A percentile compares a stretch with the other conserved stretches of the same genome.
These are phyloP conservation scores for Tetradesmus lagerheimii DNA, from an alignment of 139 green algal species.

Conservation along the genomic window DNA sequence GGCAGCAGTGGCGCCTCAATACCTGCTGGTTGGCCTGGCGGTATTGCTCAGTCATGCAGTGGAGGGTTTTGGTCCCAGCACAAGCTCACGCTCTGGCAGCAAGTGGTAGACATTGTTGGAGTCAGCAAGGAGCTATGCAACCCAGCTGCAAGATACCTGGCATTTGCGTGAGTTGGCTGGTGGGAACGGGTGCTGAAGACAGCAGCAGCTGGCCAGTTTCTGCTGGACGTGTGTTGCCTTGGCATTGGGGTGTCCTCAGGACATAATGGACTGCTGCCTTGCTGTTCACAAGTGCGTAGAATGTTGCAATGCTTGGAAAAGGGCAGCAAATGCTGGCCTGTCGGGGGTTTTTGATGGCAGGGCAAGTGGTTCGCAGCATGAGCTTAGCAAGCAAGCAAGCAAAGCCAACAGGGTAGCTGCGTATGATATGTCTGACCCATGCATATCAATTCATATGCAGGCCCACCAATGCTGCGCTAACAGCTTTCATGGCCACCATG, in stretches of 20 bases:
- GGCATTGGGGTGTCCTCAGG: background rate
- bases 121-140: background rate
- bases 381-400: too few species aligned
- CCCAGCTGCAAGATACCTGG: background rate
- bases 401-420: too few species aligned
- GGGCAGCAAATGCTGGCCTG: too few species aligned
- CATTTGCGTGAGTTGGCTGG: background rate
- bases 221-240: too few species aligned
- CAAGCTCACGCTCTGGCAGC: background rate
- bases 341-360: too few species aligned
- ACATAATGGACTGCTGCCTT: too few species aligned
- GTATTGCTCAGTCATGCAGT: background rate
- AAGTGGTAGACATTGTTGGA: background rate
- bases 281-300: too few species aligned
- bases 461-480: background rate
- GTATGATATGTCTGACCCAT: background rate
- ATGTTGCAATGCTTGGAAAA: too few species aligned
- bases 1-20: background rate
- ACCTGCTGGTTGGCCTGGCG: background rate
- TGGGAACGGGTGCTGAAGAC: background rate
- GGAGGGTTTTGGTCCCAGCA: background rate
- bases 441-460: background rate
- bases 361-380: too few species aligned
- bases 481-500: background rate
- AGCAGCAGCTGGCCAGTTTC: background rate